A percentile compares a stretch with the other conserved stretches of the same genome.
phyloP scores from a whole-genome alignment of 2,329 filamentous ascomycete species.

The Pseudocercospora musae region DNA sequence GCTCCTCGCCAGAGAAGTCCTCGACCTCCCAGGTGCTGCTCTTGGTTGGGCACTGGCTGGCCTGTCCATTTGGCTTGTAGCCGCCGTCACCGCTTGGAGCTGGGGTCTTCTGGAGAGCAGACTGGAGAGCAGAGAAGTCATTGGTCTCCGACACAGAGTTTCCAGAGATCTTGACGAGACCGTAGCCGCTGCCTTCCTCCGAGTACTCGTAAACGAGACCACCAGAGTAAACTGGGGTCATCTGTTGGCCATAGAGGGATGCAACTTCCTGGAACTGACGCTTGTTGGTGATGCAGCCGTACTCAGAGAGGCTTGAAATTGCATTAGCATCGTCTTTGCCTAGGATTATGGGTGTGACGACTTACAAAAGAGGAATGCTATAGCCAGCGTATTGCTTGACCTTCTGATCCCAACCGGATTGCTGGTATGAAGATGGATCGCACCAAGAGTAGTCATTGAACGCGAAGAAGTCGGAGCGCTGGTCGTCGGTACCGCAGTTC shows the following conservation, averaged over 20 bases:
- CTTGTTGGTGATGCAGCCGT: conserved; percentile 79
- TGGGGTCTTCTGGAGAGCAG: conserved; percentile 48
- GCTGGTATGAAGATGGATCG: conserved; percentile 64
- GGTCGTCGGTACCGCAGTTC: conserved; percentile 84
- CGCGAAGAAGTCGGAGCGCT: conserved; percentile 83
- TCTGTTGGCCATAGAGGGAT: conserved; percentile 75
- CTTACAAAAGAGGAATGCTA: conserved; percentile 75
- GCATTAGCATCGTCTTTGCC: conserved; percentile 11
- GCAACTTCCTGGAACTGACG: conserved; percentile 78
- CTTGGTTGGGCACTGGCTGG: conserved; percentile 54
- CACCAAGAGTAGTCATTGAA: conserved; percentile 93
- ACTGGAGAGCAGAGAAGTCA: conserved; percentile 62
- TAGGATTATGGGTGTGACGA: conserved; percentile 6
- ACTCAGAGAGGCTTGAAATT: conserved; percentile 70
- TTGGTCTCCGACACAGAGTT: conserved; percentile 49
- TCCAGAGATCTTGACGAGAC: conserved; percentile 67
- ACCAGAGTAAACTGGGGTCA: conserved; percentile 89
- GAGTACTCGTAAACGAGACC: conserved; percentile 96
- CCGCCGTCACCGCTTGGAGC: conserved; percentile 57
- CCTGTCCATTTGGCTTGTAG: conserved; percentile 53
- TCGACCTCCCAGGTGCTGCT: conserved; percentile 56
- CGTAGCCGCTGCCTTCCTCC: conserved; percentile 73
- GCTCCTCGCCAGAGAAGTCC: conserved; percentile 42
- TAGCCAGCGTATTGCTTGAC: conserved; percentile 84
- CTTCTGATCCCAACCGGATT: conserved; percentile 81